Evolutionary conservation across 768 basidiomycete genomes (phyloP), one percentile per base, ranked within the genome.

Genomic region (Trichaptum fuscoviolaceum): DNA sequence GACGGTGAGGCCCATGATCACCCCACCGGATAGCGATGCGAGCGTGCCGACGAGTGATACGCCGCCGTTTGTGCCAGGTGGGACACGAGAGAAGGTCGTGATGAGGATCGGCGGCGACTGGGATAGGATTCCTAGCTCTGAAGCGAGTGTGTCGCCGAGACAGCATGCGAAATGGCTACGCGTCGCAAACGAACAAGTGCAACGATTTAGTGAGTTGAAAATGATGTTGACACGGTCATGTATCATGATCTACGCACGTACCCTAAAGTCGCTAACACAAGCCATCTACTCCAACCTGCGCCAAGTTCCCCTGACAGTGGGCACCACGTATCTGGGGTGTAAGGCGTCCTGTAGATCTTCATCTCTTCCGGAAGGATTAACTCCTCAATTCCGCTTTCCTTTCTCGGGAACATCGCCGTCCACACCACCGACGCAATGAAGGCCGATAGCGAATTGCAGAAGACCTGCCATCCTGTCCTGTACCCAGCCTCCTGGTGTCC

Each of bases 41-140:
- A 85, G 69, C 1, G 92, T 92, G 18, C 96, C 96, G 58, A 85
- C 83, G 1, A 84, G 65, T 6, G 93, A 91, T 67, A 97, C 84
- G 0, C 84, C 96, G 2, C 96, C 96, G 71, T 98, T 97, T 10
- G 96, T 97, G 2, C 96, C 96, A 1, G 89, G 88, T 1, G 95
- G 95, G 0, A 95, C 92, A 0, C 77, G 70, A 69, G 82, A 83
- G 64, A 90, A 75, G 4, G 91, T 95, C 5, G 94, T 96, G 70
- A 97, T 84, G 35, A 96, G 84, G 61, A 87, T 73, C 35, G 96
- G 92, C 2, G 82, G 82, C 17, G 84, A 80, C 42, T 73, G 74
- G 26, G 94, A 90, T 58, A 97, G 81, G 69, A 97, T 95, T 35
- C 96, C 96, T 25, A 97, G 83, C 77, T 97, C 96, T 9, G 93